Conservation (phyloP, 257 asterid genomes). For the Capsicum rhomboideum region DNA sequence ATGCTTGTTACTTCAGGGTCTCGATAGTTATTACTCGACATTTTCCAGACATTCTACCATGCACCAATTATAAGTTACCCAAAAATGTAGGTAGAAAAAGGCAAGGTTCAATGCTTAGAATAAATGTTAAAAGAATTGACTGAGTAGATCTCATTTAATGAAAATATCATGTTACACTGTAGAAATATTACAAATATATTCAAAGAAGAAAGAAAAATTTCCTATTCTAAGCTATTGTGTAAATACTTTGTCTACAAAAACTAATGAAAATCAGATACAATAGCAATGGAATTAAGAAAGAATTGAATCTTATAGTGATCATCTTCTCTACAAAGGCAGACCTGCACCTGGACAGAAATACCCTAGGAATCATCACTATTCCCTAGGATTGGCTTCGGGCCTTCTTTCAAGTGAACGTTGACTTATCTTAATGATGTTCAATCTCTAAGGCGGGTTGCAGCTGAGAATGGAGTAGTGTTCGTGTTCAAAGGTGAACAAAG, state of each 20-base stretch:
- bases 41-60: not conserved
- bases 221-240: not conserved
- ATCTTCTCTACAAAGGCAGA: not conserved
- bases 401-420: not conserved
- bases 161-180: not conserved
- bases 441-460: not conserved
- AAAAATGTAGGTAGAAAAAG: not conserved
- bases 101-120: not conserved
- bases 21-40: not conserved
- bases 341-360: not conserved
- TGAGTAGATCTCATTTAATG: not conserved
- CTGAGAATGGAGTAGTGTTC: not conserved
- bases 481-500: not conserved
- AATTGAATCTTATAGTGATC: not conserved
- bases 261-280: not conserved
- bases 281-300: not conserved
- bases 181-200: not conserved
- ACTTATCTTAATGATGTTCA: not conserved
- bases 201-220: not conserved
- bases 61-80: not conserved
- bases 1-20: not conserved
- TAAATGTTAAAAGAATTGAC: not conserved
- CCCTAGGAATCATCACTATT: not conserved
- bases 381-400: not conserved
- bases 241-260: not conserved